These are phyloP conservation scores for Sarcocystis neurona DNA, from an alignment of 169 alveolate species.

Conservation along the genomic window DNA sequence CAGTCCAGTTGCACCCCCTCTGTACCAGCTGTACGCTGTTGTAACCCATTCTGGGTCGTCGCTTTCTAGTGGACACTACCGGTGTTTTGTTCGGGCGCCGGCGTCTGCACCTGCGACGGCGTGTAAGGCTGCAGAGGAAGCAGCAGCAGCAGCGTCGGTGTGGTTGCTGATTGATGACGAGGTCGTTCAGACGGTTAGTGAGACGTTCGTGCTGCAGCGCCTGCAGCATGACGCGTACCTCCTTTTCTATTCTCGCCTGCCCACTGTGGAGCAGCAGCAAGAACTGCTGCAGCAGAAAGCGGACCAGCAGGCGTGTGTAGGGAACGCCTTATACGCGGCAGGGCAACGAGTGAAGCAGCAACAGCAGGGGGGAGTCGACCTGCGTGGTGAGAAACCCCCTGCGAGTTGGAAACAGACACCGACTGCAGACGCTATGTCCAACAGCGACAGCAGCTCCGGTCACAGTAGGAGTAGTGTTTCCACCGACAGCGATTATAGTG, in stretches of 20 bases:
- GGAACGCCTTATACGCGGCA: no score
- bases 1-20: constrained; percentile 29
- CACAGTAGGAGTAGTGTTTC: no score
- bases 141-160: not conserved
- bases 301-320: constrained; percentile 2
- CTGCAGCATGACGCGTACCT: constrained; percentile 61
- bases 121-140: not conserved
- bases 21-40: constrained; percentile 72
- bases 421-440: not conserved
- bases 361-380: constrained; percentile 15
- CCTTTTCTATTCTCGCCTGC: constrained; percentile 49
- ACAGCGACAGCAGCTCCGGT: no score
- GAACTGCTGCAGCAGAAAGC: constrained; percentile 38
- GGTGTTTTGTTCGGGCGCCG: constrained; percentile 65
- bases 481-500: no score
- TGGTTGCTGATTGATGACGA: constrained; percentile 60
- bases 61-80: constrained; percentile 72
- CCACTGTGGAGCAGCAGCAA: constrained; percentile 53
- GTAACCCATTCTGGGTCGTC: constrained; percentile 74
- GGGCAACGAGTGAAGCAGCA: no score
- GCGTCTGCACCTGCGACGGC: not conserved
- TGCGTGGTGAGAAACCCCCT: not conserved
- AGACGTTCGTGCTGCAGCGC: constrained; percentile 47
- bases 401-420: not conserved
- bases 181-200: constrained; percentile 53